A percentile compares a stretch with the other conserved stretches of the same genome.
Conservation (phyloP, 202 grass and related monocot species). For the Dendrocalamus latiflorus region DNA sequence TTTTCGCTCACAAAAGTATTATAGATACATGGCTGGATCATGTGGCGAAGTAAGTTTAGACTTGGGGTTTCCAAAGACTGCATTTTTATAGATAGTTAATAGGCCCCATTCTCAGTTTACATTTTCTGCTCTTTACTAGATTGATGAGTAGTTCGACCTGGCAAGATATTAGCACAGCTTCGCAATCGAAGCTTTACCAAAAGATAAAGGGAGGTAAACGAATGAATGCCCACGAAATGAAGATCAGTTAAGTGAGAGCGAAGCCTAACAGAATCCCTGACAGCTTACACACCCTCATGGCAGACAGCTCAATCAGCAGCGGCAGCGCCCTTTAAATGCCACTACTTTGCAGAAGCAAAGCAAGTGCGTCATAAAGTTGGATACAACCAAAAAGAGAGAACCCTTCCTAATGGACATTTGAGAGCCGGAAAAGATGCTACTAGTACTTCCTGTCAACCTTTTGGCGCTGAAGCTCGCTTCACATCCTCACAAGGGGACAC, state of each 20-base stretch:
- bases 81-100: not conserved
- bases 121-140: not conserved
- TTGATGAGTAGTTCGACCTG: not conserved
- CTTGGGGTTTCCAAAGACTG: not conserved
- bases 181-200: slow-evolving; percentile 7
- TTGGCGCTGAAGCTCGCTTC: not conserved
- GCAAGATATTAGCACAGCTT: not conserved
- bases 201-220: not conserved
- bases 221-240: slow-evolving; percentile 5
- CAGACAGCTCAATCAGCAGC: slow-evolving; percentile 18
- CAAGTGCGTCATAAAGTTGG: slow-evolving; percentile 30
- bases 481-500: not conserved
- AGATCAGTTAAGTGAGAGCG: slow-evolving; percentile 23
- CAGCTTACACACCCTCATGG: slow-evolving; percentile 11
- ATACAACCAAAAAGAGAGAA: slow-evolving; percentile 38
- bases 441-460: not conserved
- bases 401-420: not conserved
- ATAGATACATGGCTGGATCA: not conserved
- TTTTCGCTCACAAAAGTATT: not conserved
- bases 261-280: slow-evolving; percentile 23
- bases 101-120: not conserved
- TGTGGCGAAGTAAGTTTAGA: not conserved
- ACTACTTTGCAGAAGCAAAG: slow-evolving; percentile 16
- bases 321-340: slow-evolving; percentile 21
- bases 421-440: not conserved